phyloP scores from a whole-genome alignment of 768 basidiomycete genomes.

The Russula sp. region DNA sequence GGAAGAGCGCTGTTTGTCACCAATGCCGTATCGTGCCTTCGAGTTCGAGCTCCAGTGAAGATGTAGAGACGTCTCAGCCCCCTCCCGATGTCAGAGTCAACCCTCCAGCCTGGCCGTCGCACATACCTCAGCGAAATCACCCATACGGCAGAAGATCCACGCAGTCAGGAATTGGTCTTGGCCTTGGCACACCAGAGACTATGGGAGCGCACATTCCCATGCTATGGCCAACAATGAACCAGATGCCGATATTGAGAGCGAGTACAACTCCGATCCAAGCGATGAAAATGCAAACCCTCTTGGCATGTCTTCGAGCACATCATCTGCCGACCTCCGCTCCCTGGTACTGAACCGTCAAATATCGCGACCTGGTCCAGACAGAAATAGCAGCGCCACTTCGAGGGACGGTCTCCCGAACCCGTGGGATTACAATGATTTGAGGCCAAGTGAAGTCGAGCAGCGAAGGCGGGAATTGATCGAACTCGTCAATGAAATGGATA shows the following conservation, averaged over 20 bases:
- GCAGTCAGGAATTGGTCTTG: slow-evolving; percentile 22
- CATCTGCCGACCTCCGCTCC: slow-evolving; percentile 15
- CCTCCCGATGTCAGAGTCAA: not conserved
- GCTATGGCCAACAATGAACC: not conserved
- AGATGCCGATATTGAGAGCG: slow-evolving; percentile 8
- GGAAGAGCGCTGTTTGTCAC: slow-evolving; percentile 27
- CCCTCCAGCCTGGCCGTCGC: slow-evolving; percentile 9
- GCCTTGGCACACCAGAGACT: slow-evolving; percentile 1
- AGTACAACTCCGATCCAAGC: slow-evolving; percentile 7
- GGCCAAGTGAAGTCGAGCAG: slow-evolving; percentile 11
- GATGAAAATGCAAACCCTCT: slow-evolving; percentile 15
- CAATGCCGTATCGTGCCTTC: slow-evolving; percentile 26
- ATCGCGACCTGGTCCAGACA: not conserved
- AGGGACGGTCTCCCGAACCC: slow-evolving; percentile 19
- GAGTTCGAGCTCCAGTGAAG: slow-evolving; percentile 27
- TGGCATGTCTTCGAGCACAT: slow-evolving; percentile 14
- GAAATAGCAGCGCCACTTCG: slow-evolving; percentile 11
- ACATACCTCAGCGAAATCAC: not conserved
- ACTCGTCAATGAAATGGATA: slow-evolving; percentile 25
- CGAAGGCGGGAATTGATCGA: slow-evolving; percentile 25
- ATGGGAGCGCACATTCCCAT: not conserved
- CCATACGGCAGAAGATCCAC: slow-evolving; percentile 1
- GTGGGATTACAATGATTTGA: slow-evolving; percentile 6
- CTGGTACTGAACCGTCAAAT: slow-evolving; percentile 20
- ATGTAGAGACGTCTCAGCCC: slow-evolving; percentile 1